Evolutionary conservation across 2,329 filamentous ascomycete species (phyloP).

Genomic region (Aspergillus jensenii): DNA sequence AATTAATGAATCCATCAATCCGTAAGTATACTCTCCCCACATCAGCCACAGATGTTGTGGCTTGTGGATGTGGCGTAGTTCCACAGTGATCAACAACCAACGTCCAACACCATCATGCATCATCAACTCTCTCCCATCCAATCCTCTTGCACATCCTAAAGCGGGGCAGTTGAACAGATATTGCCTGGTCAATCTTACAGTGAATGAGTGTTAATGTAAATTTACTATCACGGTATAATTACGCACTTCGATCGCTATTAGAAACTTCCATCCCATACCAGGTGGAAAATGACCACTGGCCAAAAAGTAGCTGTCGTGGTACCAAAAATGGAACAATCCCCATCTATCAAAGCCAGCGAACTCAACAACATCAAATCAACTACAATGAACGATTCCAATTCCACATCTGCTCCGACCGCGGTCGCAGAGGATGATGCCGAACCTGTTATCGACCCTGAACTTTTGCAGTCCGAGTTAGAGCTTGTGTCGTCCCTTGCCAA

Average conservation of each 20-base stretch:
- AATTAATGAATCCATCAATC: no score
- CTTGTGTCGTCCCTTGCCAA: slow-evolving; percentile 42
- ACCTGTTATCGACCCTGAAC: slow-evolving; percentile 7
- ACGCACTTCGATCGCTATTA: neutral
- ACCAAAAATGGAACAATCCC: slow-evolving; percentile 18
- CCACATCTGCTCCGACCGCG: neutral
- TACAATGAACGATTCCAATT: neutral
- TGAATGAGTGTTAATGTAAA: neutral
- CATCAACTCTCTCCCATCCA: neutral
- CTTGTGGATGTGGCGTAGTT: neutral
- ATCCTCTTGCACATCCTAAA: neutral
- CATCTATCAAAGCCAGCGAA: neutral
- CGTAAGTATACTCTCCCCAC: neutral
- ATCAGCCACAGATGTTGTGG: neutral
- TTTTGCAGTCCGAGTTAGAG: slow-evolving; percentile 37
- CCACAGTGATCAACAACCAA: neutral
- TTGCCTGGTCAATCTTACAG: no score
- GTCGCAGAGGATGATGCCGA: neutral
- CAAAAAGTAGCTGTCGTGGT: slow-evolving; percentile 15
- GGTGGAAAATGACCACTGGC: slow-evolving; percentile 7
- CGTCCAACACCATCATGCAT: neutral
- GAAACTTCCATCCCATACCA: neutral
- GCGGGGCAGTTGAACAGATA: neutral
- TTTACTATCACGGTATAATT: neutral
- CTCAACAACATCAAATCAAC: neutral